phyloP scores from a whole-genome alignment of 1,284 basidiomycete species.

The Rhizoctonia solani region DNA sequence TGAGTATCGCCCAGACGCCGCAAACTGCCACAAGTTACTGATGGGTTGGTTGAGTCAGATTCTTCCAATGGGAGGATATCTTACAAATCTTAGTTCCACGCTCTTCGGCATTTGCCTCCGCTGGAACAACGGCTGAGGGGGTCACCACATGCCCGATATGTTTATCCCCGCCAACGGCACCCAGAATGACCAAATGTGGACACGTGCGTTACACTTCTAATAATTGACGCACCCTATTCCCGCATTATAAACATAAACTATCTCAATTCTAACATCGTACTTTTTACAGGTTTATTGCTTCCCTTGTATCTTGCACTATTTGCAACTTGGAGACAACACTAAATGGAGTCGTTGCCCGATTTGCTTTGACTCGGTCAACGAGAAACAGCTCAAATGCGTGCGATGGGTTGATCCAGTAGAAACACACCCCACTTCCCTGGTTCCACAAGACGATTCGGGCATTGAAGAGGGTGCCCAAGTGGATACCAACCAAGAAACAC shows the following conservation, averaged over 20 bases:
- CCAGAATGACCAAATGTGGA: constrained; percentile 96
- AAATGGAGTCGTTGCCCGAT: constrained; percentile 94
- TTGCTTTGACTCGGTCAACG: constrained; percentile 91
- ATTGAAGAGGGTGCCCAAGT: neutral
- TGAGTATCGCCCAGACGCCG: constrained; percentile 48
- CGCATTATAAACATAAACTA: constrained; percentile 27
- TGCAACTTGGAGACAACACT: constrained; percentile 76
- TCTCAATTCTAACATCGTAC: constrained; percentile 33
- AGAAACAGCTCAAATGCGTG: constrained; percentile 90
- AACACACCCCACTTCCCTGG: constrained; percentile 40
- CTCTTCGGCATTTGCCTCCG: constrained; percentile 59
- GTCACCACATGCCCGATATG: constrained; percentile 91
- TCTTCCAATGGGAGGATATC: constrained; percentile 96
- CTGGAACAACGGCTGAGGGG: constrained; percentile 57
- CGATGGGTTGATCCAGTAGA: constrained; percentile 68
- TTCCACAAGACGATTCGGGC: constrained; percentile 36
- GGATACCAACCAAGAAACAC: constrained; percentile 37
- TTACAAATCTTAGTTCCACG: constrained; percentile 90
- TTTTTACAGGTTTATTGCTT: constrained; percentile 77
- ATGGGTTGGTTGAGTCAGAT: constrained; percentile 53
- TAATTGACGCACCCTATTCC: constrained; percentile 17
- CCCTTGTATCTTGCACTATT: constrained; percentile 90
- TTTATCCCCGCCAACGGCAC: constrained; percentile 85
- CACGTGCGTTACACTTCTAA: constrained; percentile 69
- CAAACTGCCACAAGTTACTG: neutral